Evolutionary conservation across 2,329 filamentous ascomycete species (phyloP).

Genomic region (Botrytis hyacinthi): DNA sequence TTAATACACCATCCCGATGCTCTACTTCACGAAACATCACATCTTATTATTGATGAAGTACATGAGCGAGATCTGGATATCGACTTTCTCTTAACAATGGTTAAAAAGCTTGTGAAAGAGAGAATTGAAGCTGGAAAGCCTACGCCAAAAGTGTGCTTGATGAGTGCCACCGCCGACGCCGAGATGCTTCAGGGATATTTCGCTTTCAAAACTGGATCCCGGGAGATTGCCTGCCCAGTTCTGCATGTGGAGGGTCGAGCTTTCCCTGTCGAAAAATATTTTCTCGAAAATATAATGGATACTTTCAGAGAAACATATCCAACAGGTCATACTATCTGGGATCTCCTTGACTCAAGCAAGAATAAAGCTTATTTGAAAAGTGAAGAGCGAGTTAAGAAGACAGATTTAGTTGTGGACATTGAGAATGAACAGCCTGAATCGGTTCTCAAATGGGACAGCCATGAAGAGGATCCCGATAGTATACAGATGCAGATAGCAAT

Average conservation of each 20-base stretch:
- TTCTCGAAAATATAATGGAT: conserved; percentile 84
- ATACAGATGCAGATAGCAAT: neutral
- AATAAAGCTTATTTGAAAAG: neutral
- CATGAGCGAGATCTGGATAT: conserved; percentile 91
- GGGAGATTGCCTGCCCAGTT: conserved; percentile 59
- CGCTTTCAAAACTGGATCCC: conserved; percentile 59
- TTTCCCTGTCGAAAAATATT: conserved; percentile 81
- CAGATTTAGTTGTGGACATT: neutral
- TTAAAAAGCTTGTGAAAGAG: conserved; percentile 76
- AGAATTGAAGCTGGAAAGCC: conserved; percentile 64
- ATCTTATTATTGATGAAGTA: conserved; percentile 92
- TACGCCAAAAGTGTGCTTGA: conserved; percentile 84
- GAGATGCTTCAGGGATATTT: conserved; percentile 81
- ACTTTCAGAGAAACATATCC: conserved; percentile 32
- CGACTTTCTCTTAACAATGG: conserved; percentile 83
- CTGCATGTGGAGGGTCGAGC: conserved; percentile 87
- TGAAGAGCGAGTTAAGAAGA: neutral
- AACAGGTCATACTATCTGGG: neutral
- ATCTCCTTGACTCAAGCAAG: neutral
- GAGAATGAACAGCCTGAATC: neutral
- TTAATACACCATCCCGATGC: conserved; percentile 77
- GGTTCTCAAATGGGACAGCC: conserved; percentile 5
- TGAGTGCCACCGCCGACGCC: conserved; percentile 92
- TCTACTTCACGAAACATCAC: conserved; percentile 81
- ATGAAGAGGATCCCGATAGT: conserved; percentile 1